Conservation (phyloP, 2,329 filamentous ascomycete genomes). For the Mycosphaerella sp. region DNA sequence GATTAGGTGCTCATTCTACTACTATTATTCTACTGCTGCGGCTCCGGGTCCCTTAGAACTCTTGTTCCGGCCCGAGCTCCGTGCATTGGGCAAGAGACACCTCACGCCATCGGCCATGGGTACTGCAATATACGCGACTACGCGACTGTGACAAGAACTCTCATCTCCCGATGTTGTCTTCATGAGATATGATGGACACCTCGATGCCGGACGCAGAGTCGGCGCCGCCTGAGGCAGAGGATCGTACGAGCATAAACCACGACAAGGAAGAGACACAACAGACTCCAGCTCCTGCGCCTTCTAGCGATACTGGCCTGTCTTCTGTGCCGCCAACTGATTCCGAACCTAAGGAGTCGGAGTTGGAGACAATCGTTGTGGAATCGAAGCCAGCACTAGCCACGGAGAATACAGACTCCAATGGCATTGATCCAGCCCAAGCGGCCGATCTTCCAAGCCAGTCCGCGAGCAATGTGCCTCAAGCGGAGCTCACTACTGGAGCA, state of each 20-base stretch:
- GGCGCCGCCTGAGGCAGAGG: neutral
- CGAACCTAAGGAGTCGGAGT: slow-evolving; percentile 13
- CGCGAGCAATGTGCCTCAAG: neutral
- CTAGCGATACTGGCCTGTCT: slow-evolving; percentile 10
- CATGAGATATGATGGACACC: slow-evolving; percentile 5
- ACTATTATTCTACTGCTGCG: no score
- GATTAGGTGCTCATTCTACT: neutral
- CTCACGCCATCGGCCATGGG: neutral
- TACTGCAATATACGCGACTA: neutral
- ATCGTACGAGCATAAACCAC: neutral
- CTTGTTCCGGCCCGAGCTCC: neutral
- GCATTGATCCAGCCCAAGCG: neutral
- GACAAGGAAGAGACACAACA: slow-evolving; percentile 2
- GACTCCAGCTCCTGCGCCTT: slow-evolving; percentile 8
- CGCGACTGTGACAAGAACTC: neutral
- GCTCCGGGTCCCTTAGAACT: no score
- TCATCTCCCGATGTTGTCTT: neutral
- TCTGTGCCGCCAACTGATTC: slow-evolving; percentile 18
- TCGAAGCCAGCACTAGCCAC: neutral
- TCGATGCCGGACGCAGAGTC: slow-evolving; percentile 6
- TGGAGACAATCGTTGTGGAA: neutral
- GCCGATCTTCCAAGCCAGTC: neutral
- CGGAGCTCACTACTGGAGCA: neutral
- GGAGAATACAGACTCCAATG: neutral
- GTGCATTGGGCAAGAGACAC: neutral